phyloP scores from a whole-genome alignment of 331 rosid species.

The Malus hybrid region DNA sequence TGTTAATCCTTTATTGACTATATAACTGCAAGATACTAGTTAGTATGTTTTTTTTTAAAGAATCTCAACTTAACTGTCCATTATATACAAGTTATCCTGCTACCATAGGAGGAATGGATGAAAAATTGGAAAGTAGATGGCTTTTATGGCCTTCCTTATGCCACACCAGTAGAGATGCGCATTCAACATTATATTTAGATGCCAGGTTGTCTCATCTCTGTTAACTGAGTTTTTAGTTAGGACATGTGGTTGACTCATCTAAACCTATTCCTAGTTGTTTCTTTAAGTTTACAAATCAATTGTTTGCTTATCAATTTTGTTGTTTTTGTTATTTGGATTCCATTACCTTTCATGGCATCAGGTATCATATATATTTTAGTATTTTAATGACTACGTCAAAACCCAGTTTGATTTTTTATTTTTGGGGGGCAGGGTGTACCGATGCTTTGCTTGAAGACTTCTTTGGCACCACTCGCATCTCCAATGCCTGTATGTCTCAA shows the following conservation, averaged over 20 bases:
- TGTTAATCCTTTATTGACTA: neutral
- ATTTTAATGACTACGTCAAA: constrained; percentile 2
- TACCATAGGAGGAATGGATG: neutral
- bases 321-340: neutral
- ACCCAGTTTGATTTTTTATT: constrained; percentile 13
- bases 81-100: neutral
- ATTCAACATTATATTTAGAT: neutral
- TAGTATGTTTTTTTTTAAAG: neutral
- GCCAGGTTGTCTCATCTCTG: neutral
- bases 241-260: neutral
- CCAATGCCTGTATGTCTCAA: constrained; percentile 58
- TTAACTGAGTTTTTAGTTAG: neutral
- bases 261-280: neutral
- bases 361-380: neutral
- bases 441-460: constrained; percentile 49
- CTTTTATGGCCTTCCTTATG: neutral
- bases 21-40: neutral
- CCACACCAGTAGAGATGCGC: neutral
- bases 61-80: neutral
- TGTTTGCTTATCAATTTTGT: neutral
- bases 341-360: neutral
- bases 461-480: constrained; percentile 49
- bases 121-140: neutral
- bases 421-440: constrained; percentile 59
- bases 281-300: neutral